phyloP scores from a whole-genome alignment of 2,329 filamentous ascomycete species.

The Arthrobotrys conoides region DNA sequence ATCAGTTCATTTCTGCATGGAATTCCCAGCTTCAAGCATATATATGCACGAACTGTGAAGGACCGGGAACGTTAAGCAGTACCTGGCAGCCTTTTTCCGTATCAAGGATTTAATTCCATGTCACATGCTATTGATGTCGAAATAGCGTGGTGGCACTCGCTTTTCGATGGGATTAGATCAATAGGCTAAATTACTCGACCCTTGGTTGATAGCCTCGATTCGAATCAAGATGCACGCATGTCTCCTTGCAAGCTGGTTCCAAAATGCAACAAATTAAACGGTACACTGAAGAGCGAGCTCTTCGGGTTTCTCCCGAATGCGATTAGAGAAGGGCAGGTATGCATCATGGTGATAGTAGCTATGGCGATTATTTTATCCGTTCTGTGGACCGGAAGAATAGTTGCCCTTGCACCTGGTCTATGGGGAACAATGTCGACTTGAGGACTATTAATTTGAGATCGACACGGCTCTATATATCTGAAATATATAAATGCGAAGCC shows the following conservation, averaged over 20 bases:
- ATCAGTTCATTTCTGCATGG: background rate
- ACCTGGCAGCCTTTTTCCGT: background rate
- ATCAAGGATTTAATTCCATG: slow-evolving; percentile 22
- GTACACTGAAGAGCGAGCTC: slow-evolving; percentile 4
- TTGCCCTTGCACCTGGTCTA: background rate
- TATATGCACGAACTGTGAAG: background rate
- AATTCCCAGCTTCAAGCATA: background rate
- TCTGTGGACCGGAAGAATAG: slow-evolving; percentile 2
- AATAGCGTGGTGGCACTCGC: background rate
- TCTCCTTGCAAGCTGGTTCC: too few relatives aligned
- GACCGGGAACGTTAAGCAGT: slow-evolving; percentile 2
- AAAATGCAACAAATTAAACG: slow-evolving; percentile 20
- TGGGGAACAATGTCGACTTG: background rate
- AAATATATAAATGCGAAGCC: background rate
- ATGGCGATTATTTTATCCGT: background rate
- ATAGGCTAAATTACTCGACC: slow-evolving; percentile 42
- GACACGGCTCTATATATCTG: background rate
- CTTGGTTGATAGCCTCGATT: slow-evolving; percentile 33
- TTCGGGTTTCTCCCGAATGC: background rate
- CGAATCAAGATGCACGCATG: slow-evolving; percentile 10
- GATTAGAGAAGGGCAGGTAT: background rate
- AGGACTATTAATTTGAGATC: background rate
- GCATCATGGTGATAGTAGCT: background rate
- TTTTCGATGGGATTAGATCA: background rate
- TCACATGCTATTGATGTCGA: slow-evolving; percentile 11